A percentile compares a stretch with the other conserved stretches of the same genome.
Conservation (phyloP, 768 basidiomycete species). For the Hortiboletus flavorubellus region DNA sequence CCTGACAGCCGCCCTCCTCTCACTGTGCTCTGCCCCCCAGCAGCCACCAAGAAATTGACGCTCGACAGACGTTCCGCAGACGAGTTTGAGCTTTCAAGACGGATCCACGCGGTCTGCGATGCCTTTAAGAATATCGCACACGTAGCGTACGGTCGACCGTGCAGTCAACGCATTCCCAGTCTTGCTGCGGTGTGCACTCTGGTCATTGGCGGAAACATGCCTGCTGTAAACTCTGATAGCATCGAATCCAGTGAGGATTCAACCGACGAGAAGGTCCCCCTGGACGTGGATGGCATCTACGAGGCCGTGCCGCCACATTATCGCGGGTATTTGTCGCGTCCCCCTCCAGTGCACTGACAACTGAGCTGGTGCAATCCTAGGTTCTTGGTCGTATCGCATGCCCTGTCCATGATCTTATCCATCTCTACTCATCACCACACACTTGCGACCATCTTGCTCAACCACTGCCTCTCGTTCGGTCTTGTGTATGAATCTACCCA, state of each 20-base stretch:
- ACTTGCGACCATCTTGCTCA: conserved; percentile 46
- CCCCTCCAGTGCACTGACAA: conserved; percentile 3
- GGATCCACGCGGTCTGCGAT: conserved; percentile 52
- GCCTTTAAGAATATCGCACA: conserved; percentile 51
- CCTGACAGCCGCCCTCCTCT: conserved; percentile 32
- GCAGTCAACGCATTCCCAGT: conserved; percentile 28
- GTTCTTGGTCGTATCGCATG: conserved; percentile 49
- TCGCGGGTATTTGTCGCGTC: conserved; percentile 42
- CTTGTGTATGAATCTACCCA: conserved; percentile 42
- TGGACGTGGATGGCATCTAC: conserved; percentile 41
- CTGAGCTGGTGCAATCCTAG: conserved; percentile 28
- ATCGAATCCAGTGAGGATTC: conserved; percentile 22
- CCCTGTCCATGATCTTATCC: conserved; percentile 45
- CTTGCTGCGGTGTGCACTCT: conserved; percentile 47
- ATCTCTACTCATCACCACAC: conserved; percentile 46
- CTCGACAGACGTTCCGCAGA: conserved; percentile 34
- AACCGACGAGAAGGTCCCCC: conserved; percentile 23
- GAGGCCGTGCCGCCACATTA: conserved; percentile 50
- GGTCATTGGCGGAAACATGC: conserved; percentile 46
- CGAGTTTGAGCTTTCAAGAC: conserved; percentile 43
- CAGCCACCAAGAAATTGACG: conserved; percentile 33
- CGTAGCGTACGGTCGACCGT: conserved; percentile 29
- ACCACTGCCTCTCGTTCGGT: conserved; percentile 44
- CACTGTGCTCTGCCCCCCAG: conserved; percentile 36
- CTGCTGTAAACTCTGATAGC: conserved; percentile 17